Evolutionary conservation across 495 filamentous ascomycete species (phyloP).

Genomic region (Tuber aestivum): DNA sequence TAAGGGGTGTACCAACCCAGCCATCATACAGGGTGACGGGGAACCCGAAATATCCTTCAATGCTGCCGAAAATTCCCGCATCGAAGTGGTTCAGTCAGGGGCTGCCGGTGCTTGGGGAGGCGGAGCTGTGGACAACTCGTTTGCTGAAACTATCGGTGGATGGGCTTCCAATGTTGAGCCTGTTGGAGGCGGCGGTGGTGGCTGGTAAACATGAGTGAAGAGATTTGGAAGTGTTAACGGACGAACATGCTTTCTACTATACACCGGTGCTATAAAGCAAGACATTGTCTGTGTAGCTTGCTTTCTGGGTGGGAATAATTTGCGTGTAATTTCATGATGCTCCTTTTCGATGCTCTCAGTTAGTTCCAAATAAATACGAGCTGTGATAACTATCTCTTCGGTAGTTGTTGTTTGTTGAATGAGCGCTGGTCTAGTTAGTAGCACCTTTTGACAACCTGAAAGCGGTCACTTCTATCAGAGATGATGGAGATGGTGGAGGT

Average conservation of each 20-base stretch:
- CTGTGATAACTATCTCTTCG: background rate
- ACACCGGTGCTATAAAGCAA: background rate
- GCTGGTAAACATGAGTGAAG: background rate
- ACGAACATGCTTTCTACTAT: background rate
- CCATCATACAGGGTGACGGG: slow-evolving; percentile 40
- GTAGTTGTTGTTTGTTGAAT: background rate
- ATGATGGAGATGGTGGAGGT: background rate
- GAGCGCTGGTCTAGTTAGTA: background rate
- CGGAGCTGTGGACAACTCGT: background rate
- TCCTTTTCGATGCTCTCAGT: background rate
- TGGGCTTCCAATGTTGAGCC: background rate
- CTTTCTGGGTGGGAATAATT: background rate
- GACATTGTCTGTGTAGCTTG: background rate
- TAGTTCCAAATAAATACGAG: background rate
- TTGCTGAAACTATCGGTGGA: background rate
- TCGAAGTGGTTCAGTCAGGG: background rate
- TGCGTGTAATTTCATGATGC: background rate
- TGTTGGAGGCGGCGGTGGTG: background rate
- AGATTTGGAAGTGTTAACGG: background rate
- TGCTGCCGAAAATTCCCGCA: background rate
- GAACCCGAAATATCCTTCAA: background rate
- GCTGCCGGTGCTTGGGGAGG: background rate
- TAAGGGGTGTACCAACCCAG: slow-evolving; percentile 54
- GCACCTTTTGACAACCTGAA: background rate
- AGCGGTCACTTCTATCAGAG: background rate